Evolutionary conservation across 192 early-diverging fungal species (phyloP), one percentile per base, ranked within the genome.

Genomic region (Podila epigama): DNA sequence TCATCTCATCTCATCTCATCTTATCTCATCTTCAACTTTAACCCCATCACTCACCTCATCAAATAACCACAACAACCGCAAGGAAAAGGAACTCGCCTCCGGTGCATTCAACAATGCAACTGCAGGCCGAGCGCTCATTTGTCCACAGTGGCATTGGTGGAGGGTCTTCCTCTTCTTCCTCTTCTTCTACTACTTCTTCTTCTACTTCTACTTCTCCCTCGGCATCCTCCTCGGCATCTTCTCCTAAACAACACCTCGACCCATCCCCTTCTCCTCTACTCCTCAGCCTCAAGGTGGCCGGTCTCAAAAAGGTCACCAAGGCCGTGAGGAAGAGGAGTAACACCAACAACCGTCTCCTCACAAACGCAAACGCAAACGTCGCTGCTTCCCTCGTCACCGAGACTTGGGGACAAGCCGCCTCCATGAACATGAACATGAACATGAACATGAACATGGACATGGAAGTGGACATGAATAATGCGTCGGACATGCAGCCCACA

Each of bases 81-180:
- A n/a, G n/a, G n/a, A n/a, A n/a, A n/a, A n/a, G n/a, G n/a, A n/a
- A n/a, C n/a, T n/a, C n/a, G n/a, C n/a, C 16, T 54, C 53, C 9
- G 13, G 37, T 39, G 29, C 18, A 8, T 20, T 22, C 56, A 18
- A 33, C 57, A 8, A 75, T 75, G 71, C 71, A 75, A 27, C 71
- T 75, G 41, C 71, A 75, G 64, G 64, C 63, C 29, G 71, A 75
- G 59, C 63, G 71, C 35, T 51, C 66, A 20, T 75, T 75, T 59
- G 71, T 75, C n/a, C 71, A 68, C 22, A 36, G 55, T 13, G 71
- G 71, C 51, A 75, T 75, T 27, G 71, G 71, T 35, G 71, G 71
- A 54, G 70, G 70, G 1, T 73, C 63, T 4, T 73, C 70, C 39
- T 72, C 69, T 8, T 59, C 69, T 18, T 72, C 69, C 11, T 32